These are phyloP conservation scores for Castanospermum australe DNA, from an alignment of 306 rosid species.

Conservation along the genomic window DNA sequence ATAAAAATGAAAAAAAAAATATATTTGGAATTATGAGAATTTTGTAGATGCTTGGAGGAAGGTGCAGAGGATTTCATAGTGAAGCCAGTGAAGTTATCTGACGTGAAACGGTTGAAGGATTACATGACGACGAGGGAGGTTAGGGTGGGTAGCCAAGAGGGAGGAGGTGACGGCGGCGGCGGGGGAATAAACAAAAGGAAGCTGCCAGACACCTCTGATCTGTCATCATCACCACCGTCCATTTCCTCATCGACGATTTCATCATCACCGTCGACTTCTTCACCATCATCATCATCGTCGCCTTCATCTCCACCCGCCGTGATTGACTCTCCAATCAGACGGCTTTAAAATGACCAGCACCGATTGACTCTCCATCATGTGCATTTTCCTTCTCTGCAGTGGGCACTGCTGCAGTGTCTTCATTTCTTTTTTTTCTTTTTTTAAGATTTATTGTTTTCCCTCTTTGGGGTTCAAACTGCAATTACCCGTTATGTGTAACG, in stretches of 20 bases:
- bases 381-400: not conserved
- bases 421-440: not conserved
- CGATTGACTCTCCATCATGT: slow-evolving; percentile 17
- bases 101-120: slow-evolving; percentile 68
- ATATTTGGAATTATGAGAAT: not conserved
- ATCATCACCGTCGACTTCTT: slow-evolving; percentile 24
- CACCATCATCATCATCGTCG: slow-evolving; percentile 29
- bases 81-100: slow-evolving; percentile 84
- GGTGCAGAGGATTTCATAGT: slow-evolving; percentile 92
- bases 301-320: slow-evolving; percentile 39
- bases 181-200: slow-evolving; percentile 59
- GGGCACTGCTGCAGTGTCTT: not conserved
- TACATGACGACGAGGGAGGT: slow-evolving; percentile 55
- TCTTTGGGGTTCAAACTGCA: slow-evolving; percentile 31
- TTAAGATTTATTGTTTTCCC: not conserved
- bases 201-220: slow-evolving; percentile 48
- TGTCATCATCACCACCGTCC: slow-evolving; percentile 55
- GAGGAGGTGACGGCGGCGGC: not conserved
- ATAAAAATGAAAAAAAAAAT: too few species aligned
- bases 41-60: slow-evolving; percentile 69
- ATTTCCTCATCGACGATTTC: slow-evolving; percentile 24
- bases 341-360: slow-evolving; percentile 63
- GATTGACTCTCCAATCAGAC: slow-evolving; percentile 61
- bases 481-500: slow-evolving; percentile 56
- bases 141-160: slow-evolving; percentile 16